Evolutionary conservation across 192 early-diverging fungal genomes (phyloP).

Genomic region (Coemansia sp.): DNA sequence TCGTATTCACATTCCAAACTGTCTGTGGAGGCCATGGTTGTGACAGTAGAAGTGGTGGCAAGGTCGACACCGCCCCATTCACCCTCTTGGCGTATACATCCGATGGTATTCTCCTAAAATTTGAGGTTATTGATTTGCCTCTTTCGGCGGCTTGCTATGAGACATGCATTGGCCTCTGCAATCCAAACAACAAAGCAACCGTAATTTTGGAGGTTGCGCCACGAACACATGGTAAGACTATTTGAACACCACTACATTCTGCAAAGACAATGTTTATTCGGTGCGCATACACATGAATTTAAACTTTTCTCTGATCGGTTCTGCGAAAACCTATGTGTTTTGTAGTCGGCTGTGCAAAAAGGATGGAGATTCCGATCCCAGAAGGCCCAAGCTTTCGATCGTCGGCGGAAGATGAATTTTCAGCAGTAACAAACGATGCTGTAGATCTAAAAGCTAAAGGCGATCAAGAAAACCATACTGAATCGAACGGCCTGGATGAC

Average conservation of each 20-base stretch:
- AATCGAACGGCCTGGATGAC: not conserved
- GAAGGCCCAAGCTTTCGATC: not conserved
- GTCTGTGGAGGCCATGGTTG: not conserved
- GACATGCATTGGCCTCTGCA: conserved; percentile 32
- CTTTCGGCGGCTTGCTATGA: conserved; percentile 15
- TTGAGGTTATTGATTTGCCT: conserved; percentile 19
- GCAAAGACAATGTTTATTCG: no score
- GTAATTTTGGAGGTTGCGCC: conserved; percentile 37
- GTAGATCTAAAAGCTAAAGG: no score
- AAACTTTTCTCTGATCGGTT: no score
- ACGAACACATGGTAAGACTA: conserved; percentile 35
- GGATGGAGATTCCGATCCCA: conserved; percentile 8
- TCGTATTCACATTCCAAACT: conserved; percentile 31
- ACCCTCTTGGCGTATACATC: conserved; percentile 30
- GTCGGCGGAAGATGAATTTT: not conserved
- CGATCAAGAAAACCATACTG: not conserved
- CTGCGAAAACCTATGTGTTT: no score
- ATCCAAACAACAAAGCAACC: conserved; percentile 16
- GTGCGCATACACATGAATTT: no score
- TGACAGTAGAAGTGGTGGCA: not conserved
- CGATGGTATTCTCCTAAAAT: conserved; percentile 32
- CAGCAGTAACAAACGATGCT: no score
- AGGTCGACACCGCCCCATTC: not conserved
- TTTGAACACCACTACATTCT: no score
- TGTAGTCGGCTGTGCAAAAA: conserved; percentile 32